Percentiles rank a stretch among this genome's conserved stretches.
phyloP scores from a whole-genome alignment of 768 basidiomycete species.

The Strobilomyces confusus region DNA sequence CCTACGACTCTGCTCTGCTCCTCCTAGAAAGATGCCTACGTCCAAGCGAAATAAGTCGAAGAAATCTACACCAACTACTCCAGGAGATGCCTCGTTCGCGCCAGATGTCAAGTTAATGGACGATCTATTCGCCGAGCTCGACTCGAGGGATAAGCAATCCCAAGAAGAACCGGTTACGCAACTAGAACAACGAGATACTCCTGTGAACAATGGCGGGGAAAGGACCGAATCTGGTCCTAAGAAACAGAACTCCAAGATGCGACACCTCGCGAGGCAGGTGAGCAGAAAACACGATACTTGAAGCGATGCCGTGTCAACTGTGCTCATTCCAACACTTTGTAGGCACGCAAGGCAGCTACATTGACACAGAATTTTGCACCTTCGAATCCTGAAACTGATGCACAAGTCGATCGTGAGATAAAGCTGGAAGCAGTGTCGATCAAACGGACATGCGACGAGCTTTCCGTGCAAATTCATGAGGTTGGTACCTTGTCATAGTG shows the following conservation, averaged over 20 bases:
- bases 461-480: constrained; percentile 64
- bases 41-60: constrained; percentile 58
- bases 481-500: constrained; percentile 33
- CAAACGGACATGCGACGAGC: constrained; percentile 55
- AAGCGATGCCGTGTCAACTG: neutral
- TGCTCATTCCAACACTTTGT: constrained; percentile 4
- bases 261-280: constrained; percentile 73
- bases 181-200: constrained; percentile 36
- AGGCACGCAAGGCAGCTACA: constrained; percentile 73
- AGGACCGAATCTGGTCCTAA: constrained; percentile 18
- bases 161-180: constrained; percentile 43
- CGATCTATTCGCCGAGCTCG: constrained; percentile 74
- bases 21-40: constrained; percentile 3
- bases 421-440: constrained; percentile 67
- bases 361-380: constrained; percentile 50
- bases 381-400: constrained; percentile 57
- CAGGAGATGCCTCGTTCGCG: constrained; percentile 17
- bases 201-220: constrained; percentile 25
- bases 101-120: constrained; percentile 60
- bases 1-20: neutral
- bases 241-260: constrained; percentile 57
- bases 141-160: constrained; percentile 46
- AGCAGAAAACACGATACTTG: constrained; percentile 8
- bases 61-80: constrained; percentile 36
- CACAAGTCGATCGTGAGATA: constrained; percentile 57